Percentiles rank a stretch among this genome's conserved stretches.
Evolutionary conservation across 2,329 filamentous ascomycete genomes (phyloP).

Genomic region (Arthrobotrys megalospora): DNA sequence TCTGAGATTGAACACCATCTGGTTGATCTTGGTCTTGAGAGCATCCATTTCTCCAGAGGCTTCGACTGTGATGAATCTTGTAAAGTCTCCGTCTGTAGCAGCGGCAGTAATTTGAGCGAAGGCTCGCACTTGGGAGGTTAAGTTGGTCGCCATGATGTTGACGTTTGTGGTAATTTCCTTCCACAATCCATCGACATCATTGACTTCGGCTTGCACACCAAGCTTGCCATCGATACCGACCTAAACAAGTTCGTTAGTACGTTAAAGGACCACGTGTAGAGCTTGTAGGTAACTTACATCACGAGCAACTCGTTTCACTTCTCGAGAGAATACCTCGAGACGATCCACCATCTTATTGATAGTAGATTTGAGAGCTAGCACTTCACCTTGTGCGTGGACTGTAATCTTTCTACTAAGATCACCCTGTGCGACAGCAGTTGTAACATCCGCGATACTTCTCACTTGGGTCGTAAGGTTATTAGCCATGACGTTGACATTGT

Average conservation of each 20-base stretch:
- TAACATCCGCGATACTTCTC: constrained; percentile 90
- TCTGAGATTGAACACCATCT: constrained; percentile 96
- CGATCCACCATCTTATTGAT: constrained; percentile 99
- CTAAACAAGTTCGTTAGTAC: constrained; percentile 20
- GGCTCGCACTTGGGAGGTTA: constrained; percentile 96
- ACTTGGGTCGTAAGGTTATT: constrained; percentile 90
- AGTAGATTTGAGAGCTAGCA: constrained; percentile 91
- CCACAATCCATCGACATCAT: constrained; percentile 93
- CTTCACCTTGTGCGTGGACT: constrained; percentile 94
- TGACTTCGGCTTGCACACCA: constrained; percentile 95
- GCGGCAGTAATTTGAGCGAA: constrained; percentile 99
- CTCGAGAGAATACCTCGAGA: constrained; percentile 94
- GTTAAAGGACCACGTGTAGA: not conserved
- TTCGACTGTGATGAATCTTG: constrained; percentile 95
- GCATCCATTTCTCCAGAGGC: constrained; percentile 99
- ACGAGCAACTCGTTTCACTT: constrained; percentile 93
- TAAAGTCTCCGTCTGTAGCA: constrained; percentile 96
- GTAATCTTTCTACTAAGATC: constrained; percentile 97
- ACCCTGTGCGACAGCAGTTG: constrained; percentile 82
- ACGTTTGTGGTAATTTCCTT: constrained; percentile 98
- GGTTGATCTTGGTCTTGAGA: constrained; percentile 98
- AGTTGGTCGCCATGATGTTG: constrained; percentile 80
- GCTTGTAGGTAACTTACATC: constrained; percentile 74
- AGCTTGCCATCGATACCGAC: constrained; percentile 94
- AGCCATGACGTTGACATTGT: constrained; percentile 90